Evolutionary conservation across 1,284 basidiomycete species (phyloP), one percentile per base, ranked within the genome.

Genomic region (Mycosarcoma maydis): DNA sequence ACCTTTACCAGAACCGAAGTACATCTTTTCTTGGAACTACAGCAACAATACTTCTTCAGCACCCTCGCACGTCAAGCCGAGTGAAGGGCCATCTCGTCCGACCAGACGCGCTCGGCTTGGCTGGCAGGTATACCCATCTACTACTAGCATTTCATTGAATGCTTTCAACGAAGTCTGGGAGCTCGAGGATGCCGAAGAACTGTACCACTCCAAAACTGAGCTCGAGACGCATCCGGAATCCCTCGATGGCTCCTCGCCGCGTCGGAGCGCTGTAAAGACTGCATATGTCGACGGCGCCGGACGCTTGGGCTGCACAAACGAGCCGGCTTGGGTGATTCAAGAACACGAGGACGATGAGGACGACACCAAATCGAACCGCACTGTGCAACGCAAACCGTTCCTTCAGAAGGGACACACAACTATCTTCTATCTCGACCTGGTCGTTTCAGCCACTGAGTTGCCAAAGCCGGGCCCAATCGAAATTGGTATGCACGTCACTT

Each of bases 151-250:
- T n/a, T 51, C 67, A 8, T 33, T 74, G 20, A 57, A 65, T 14
- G 69, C 74, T 1, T 76, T 59, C 61, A 76, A 73, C 55, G 74
- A 76, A 41, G 73, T 72, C 2, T 75, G 72, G 73, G 74, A 76
- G 20, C 54, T 76, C 10, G 74, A 72, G 36, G 74, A 76, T 29
- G 53, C 66, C 1, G 73, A 71, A 14, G 73, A 75, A 5, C 48
- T 67, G 17, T 58, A 70, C 45, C 34, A 26, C 3, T 44, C 47
- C 27, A 47, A 51, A 20, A 45, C 17, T 11, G 49, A 51, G 11
- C 23, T 36, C 3, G 41, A 59, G 11, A 14, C 23, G 6, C 22
- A 17, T n/a, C 5, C n/a, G 2, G 16, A 38, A 11, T 26, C 45
- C 6, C 8, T 23, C 5, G 20, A 40, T 8, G 56, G 44, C 11